Evolutionary conservation across 2,329 filamentous ascomycete species (phyloP).

Genomic region (Exophiala oligosperma): DNA sequence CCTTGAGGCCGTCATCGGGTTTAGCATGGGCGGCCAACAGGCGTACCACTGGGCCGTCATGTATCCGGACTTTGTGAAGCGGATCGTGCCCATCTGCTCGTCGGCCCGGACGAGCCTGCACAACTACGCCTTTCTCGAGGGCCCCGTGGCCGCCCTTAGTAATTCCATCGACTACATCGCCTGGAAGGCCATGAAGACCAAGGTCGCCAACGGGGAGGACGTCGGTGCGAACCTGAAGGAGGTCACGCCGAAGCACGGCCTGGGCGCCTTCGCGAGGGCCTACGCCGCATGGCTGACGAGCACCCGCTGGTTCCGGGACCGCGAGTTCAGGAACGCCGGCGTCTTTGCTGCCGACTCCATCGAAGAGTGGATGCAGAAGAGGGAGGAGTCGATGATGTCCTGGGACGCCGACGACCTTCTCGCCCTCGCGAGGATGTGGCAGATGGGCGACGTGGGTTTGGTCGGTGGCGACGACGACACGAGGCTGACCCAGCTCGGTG

Average conservation of each 20-base stretch:
- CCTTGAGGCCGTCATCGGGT: constrained; percentile 47
- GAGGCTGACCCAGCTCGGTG: constrained; percentile 23
- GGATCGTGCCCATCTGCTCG: constrained; percentile 47
- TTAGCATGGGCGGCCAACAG: constrained; percentile 54
- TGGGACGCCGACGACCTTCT: constrained; percentile 50
- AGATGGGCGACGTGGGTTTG: constrained; percentile 41
- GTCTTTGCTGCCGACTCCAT: constrained; percentile 35
- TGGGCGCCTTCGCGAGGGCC: constrained; percentile 47
- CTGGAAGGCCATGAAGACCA: constrained; percentile 26
- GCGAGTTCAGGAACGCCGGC: constrained; percentile 36
- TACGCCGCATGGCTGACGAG: constrained; percentile 52
- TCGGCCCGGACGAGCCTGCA: constrained; percentile 49
- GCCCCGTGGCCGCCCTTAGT: constrained; percentile 45
- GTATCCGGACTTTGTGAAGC: constrained; percentile 43
- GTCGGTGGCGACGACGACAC: constrained; percentile 20
- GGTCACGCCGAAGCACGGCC: constrained; percentile 35
- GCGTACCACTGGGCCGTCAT: constrained; percentile 50
- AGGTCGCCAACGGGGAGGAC: constrained; percentile 25
- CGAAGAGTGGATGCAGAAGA: constrained; percentile 40
- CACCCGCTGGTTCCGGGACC: constrained; percentile 47
- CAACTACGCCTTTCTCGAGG: constrained; percentile 51
- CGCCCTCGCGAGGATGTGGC: constrained; percentile 47
- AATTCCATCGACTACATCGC: constrained; percentile 43
- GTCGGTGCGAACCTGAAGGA: constrained; percentile 33
- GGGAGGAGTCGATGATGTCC: constrained; percentile 31